phyloP scores from a whole-genome alignment of 257 asterid species.

The Solanum tarapatanum region DNA sequence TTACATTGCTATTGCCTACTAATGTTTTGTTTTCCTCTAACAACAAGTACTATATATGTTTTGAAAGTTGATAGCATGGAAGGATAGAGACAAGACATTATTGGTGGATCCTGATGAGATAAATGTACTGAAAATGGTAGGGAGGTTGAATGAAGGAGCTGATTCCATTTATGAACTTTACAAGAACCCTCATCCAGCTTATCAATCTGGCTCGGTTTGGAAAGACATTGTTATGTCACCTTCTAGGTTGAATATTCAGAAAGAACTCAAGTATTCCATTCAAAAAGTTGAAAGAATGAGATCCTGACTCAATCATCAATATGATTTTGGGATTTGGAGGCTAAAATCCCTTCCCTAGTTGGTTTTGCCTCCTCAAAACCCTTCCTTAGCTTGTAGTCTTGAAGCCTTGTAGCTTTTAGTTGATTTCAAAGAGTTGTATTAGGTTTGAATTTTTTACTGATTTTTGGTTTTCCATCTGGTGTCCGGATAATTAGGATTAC shows the following conservation, averaged over 20 bases:
- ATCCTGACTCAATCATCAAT: background rate
- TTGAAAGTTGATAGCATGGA: constrained; percentile 84
- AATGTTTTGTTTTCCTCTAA: constrained; percentile 1
- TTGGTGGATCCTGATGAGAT: constrained; percentile 93
- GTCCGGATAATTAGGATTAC: background rate
- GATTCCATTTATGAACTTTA: constrained; percentile 69
- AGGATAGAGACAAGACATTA: constrained; percentile 74
- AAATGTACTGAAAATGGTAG: constrained; percentile 34
- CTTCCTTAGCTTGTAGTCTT: background rate
- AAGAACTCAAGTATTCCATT: constrained; percentile 79
- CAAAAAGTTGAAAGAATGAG: constrained; percentile 56
- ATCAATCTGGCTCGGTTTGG: constrained; percentile 75
- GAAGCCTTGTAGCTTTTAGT: background rate
- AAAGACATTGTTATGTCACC: constrained; percentile 92
- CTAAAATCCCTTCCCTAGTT: background rate
- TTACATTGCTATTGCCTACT: background rate
- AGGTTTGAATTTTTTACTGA: background rate
- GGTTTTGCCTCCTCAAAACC: background rate
- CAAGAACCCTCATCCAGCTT: constrained; percentile 59
- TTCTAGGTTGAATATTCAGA: constrained; percentile 82
- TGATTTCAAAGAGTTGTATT: background rate
- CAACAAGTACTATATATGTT: background rate
- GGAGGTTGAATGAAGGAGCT: constrained; percentile 55
- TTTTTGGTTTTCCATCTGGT: too few relatives aligned
- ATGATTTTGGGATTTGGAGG: background rate